Base-by-base conservation (phyloP, 2,329 filamentous ascomycete species). In the Trichoderma sp. region DNA sequence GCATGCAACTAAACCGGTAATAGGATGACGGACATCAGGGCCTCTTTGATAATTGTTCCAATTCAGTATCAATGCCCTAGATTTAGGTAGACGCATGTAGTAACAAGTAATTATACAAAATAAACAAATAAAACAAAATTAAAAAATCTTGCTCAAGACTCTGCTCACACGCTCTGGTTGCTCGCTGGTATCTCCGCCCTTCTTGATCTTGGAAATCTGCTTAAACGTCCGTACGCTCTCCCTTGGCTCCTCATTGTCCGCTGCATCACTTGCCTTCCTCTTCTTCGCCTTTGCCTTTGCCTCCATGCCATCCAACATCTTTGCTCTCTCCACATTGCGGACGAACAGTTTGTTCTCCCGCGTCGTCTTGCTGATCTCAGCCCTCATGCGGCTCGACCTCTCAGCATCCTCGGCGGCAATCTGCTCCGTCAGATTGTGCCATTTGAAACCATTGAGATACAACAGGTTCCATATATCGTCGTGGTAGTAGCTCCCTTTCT, bases 391-490 rank as follows among this genome's bases (percentile, higher is more conserved):
- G 77, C 90, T 92, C 69, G 90, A 87, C 72, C 93, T 84, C 82
- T 95, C 93, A 6, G 93, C 93, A 79, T 95, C 93, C 84, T 97
- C 93, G 32, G 91, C 88, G 53, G 92, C 87, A 75, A 95, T 94
- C 82, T 95, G 92, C 80, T 93, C 91, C 71, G 92, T 94, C 74
- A 91, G 81, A 77, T 90, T 85, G 74, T 87, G 84, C 93, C 93
- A 97, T 81, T 95, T 96, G 83, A 96, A 95, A 1, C 92, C 93
- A 74, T 89, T 91, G 74, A 97, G 83, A 78, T 97, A 97, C 73
- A 92, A 87, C 74, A 96, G 83, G 76, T 92, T 95, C 93, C 93
- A 97, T 58, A 97, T 87, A 80, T 97, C 93, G 79, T 97, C 93
- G 76, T 92, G 89, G 83, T 95, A 97, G 79, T 92, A 94, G 63